phyloP scores from a whole-genome alignment of 2,329 filamentous ascomycete genomes.

The Alternaria tenuissima region DNA sequence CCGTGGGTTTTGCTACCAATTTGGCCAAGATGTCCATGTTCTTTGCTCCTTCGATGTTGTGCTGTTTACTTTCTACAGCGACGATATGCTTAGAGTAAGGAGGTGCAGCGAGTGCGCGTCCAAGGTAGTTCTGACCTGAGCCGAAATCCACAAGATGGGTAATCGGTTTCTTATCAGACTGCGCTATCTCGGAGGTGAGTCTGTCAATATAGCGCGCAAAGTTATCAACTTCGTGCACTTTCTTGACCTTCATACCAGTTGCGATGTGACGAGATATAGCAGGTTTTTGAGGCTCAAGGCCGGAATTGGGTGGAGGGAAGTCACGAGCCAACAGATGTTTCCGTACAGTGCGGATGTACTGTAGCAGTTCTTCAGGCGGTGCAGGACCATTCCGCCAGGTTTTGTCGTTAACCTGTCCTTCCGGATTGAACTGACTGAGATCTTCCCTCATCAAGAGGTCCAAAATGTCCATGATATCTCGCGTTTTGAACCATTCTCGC shows the following conservation, averaged over 20 bases:
- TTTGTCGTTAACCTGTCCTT: slow-evolving; percentile 1
- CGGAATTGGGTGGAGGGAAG: slow-evolving; percentile 54
- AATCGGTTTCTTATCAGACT: slow-evolving; percentile 57
- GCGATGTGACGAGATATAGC: slow-evolving; percentile 75
- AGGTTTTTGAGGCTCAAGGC: slow-evolving; percentile 53
- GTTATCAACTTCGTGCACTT: slow-evolving; percentile 89
- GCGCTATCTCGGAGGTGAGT: slow-evolving; percentile 64
- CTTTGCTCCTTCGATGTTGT: slow-evolving; percentile 86
- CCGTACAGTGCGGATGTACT: slow-evolving; percentile 77
- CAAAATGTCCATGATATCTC: slow-evolving; percentile 77
- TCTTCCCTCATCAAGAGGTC: slow-evolving; percentile 84
- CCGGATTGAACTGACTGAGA: slow-evolving; percentile 56
- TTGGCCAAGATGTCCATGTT: slow-evolving; percentile 84
- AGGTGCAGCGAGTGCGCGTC: slow-evolving; percentile 81
- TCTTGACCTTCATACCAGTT: slow-evolving; percentile 95
- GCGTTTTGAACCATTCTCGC: slow-evolving; percentile 77
- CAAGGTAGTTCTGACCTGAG: slow-evolving; percentile 95
- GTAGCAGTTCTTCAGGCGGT: slow-evolving; percentile 66
- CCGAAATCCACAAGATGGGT: slow-evolving; percentile 96
- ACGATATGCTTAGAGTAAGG: slow-evolving; percentile 89
- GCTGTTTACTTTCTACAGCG: slow-evolving; percentile 85
- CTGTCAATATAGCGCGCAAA: slow-evolving; percentile 86
- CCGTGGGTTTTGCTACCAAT: slow-evolving; percentile 74
- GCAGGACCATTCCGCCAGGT: slow-evolving; percentile 55
- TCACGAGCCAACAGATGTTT: slow-evolving; percentile 72